These are phyloP conservation scores for Geosmithia putterillii DNA, from an alignment of 2,329 filamentous ascomycete species.

Conservation along the genomic window DNA sequence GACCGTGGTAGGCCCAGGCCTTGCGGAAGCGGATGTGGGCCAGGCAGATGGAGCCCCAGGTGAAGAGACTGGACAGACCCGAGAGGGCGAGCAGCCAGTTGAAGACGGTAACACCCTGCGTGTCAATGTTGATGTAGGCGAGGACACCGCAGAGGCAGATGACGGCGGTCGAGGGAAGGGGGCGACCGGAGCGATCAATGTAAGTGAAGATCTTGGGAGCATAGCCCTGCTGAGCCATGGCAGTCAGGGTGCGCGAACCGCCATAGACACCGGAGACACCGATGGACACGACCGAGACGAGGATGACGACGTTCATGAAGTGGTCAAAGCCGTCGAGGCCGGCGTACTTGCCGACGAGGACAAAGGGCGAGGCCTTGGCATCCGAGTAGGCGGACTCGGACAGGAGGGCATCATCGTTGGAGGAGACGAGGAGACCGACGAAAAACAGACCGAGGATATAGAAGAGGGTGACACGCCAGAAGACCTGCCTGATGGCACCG, in stretches of 20 bases:
- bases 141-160: conserved; percentile 30
- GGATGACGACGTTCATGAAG: conserved; percentile 39
- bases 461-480: conserved; percentile 34
- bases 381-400: conserved; percentile 11
- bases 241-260: conserved; percentile 37
- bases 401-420: conserved; percentile 26
- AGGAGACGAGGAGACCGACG: conserved; percentile 27
- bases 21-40: conserved; percentile 53
- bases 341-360: conserved; percentile 32
- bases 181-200: conserved; percentile 36
- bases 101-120: conserved; percentile 37
- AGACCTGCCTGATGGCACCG: conserved; percentile 62
- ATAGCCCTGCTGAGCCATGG: conserved; percentile 36
- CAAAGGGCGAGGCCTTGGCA: conserved; percentile 31
- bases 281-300: conserved; percentile 37
- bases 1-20: conserved; percentile 46
- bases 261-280: conserved; percentile 39
- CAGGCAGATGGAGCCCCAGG: conserved; percentile 52
- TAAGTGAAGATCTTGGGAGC: conserved; percentile 37
- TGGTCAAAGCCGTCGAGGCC: conserved; percentile 29
- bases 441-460: conserved; percentile 32
- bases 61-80: conserved; percentile 48
- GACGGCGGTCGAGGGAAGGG: conserved; percentile 27
- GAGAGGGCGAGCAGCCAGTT: conserved; percentile 51
- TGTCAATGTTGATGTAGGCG: conserved; percentile 28